Percentiles rank a stretch among this genome's conserved stretches.
phyloP scores from a whole-genome alignment of 73 alveolate genomes.

The Uronychia binucleata region DNA sequence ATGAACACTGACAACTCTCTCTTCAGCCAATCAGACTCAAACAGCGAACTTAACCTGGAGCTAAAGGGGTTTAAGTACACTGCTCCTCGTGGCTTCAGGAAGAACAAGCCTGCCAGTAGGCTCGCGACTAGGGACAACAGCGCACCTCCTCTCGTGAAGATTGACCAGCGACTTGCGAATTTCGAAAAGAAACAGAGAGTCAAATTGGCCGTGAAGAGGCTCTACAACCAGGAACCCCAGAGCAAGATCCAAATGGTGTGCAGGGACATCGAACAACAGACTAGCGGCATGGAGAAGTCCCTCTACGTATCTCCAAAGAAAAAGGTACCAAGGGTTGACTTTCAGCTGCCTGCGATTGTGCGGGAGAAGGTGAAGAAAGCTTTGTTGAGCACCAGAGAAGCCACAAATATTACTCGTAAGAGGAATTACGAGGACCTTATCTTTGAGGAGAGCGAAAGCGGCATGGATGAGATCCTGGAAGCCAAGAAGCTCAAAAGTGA shows the following conservation, averaged over 20 bases:
- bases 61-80: not conserved
- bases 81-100: not conserved
- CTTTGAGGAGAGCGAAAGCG: not conserved
- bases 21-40: too few relatives aligned
- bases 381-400: not conserved
- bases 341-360: not conserved
- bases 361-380: not conserved
- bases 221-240: not conserved
- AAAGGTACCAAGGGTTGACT: not conserved
- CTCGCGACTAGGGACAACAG: not conserved
- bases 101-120: not conserved
- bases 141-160: not conserved
- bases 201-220: not conserved
- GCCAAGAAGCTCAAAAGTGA: not conserved
- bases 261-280: too few relatives aligned
- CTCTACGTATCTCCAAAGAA: not conserved
- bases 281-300: not conserved
- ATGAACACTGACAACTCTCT: too few relatives aligned
- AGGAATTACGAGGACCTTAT: not conserved
- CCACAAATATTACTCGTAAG: not conserved
- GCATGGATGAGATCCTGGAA: not conserved
- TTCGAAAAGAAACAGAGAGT: not conserved
- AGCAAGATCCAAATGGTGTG: not conserved
- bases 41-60: too few relatives aligned
- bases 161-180: not conserved